Conservation (phyloP, 1,284 basidiomycete species). For the Schizopora paradoxa region DNA sequence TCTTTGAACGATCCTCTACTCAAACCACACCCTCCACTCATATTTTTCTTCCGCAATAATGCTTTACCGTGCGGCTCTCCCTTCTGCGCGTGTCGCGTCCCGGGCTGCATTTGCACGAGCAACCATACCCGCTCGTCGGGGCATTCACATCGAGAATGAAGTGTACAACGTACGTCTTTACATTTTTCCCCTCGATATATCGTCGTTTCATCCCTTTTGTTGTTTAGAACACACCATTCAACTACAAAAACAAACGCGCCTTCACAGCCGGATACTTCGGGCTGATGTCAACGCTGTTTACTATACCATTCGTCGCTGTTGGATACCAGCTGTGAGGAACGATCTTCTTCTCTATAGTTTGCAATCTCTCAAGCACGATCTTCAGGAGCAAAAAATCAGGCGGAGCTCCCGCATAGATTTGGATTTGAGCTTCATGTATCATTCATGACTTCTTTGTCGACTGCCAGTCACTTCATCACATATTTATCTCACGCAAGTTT, state of each 20-base stretch:
- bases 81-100: slow-evolving; percentile 1
- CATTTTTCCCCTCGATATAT: neutral
- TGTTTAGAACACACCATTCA: slow-evolving; percentile 12
- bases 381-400: too few relatives aligned
- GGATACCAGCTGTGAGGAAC: slow-evolving; percentile 12
- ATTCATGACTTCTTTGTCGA: too few relatives aligned
- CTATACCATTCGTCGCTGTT: slow-evolving; percentile 9
- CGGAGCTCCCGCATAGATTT: too few relatives aligned
- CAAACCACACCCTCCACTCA: too few relatives aligned
- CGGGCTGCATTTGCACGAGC: slow-evolving; percentile 2
- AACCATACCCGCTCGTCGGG: slow-evolving; percentile 1
- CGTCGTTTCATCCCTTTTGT: neutral
- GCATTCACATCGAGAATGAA: slow-evolving; percentile 10
- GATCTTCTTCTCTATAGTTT: neutral
- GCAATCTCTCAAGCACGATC: too few relatives aligned
- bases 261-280: slow-evolving; percentile 8
- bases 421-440: too few relatives aligned
- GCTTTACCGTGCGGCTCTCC: slow-evolving; percentile 8
- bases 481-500: too few relatives aligned
- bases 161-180: slow-evolving; percentile 8
- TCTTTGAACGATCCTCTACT: too few relatives aligned
- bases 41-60: neutral
- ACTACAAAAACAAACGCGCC: slow-evolving; percentile 9
- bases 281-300: slow-evolving; percentile 4
- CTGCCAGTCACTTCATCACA: too few relatives aligned